A percentile compares a stretch with the other conserved stretches of the same genome.
These are phyloP conservation scores for Talaromyces nanjingensis DNA, from an alignment of 495 filamentous ascomycete species.

Conservation along the genomic window DNA sequence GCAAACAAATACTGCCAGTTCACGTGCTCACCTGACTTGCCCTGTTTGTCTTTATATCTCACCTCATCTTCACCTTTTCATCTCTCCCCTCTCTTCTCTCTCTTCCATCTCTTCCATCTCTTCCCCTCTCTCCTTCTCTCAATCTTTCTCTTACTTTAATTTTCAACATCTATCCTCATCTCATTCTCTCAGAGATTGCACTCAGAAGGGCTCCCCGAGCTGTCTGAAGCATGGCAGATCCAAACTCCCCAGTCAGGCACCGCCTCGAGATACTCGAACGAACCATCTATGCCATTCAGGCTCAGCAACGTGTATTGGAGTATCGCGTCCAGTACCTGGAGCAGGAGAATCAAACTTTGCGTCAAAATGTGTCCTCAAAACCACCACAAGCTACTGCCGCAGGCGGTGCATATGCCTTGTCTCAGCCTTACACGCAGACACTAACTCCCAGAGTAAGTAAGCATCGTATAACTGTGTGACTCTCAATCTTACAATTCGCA, in stretches of 20 bases:
- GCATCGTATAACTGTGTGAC: background rate
- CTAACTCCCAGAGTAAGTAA: background rate
- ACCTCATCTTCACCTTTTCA: background rate
- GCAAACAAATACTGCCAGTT: background rate
- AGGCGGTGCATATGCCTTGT: background rate
- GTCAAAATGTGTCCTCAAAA: background rate
- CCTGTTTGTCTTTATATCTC: too few species aligned
- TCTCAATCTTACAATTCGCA: background rate
- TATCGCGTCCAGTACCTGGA: slow-evolving; percentile 8
- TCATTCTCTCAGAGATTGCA: background rate
- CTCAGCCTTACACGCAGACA: background rate
- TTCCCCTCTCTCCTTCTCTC: background rate
- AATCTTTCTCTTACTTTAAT: background rate
- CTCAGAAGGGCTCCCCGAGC: background rate
- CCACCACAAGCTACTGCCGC: background rate
- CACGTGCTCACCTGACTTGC: background rate
- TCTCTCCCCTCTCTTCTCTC: too few species aligned
- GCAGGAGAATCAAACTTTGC: background rate
- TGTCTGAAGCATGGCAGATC: background rate
- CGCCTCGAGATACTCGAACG: slow-evolving; percentile 9
- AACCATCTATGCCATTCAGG: slow-evolving; percentile 8
- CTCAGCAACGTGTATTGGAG: slow-evolving; percentile 8
- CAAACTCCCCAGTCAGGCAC: background rate
- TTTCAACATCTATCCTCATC: background rate
- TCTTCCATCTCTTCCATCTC: background rate